Conservation (phyloP, 2,329 filamentous ascomycete genomes). For the Nemania abortiva region DNA sequence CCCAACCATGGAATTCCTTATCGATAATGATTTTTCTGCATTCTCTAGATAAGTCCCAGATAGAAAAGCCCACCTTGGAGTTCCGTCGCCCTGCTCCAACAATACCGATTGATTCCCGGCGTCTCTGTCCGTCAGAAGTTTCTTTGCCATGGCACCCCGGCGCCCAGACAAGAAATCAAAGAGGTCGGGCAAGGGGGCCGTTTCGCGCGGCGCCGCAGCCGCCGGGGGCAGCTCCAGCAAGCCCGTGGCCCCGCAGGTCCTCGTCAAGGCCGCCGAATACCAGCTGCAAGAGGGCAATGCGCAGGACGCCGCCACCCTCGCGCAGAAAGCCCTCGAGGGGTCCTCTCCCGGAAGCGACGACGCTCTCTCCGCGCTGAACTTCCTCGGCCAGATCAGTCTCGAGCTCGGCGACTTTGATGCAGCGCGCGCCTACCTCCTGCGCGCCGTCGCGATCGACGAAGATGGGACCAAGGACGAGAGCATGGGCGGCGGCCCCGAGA, state of each 20-base stretch:
- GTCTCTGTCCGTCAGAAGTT: slow-evolving; percentile 23
- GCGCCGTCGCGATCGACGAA: slow-evolving; percentile 80
- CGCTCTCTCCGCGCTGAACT: slow-evolving; percentile 75
- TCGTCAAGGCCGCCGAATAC: slow-evolving; percentile 51
- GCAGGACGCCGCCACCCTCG: slow-evolving; percentile 48
- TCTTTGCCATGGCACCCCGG: slow-evolving; percentile 49
- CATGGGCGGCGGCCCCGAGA: slow-evolving; percentile 86
- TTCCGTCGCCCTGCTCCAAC: neutral
- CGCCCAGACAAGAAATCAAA: slow-evolving; percentile 52
- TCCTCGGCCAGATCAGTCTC: slow-evolving; percentile 84
- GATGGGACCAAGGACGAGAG: slow-evolving; percentile 78
- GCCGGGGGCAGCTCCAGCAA: slow-evolving; percentile 39
- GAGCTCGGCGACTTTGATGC: slow-evolving; percentile 84
- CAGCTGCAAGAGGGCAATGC: slow-evolving; percentile 51
- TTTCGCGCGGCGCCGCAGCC: slow-evolving; percentile 43
- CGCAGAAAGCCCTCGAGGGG: slow-evolving; percentile 49
- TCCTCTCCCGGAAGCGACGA: slow-evolving; percentile 56
- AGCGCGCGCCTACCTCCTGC: slow-evolving; percentile 78
- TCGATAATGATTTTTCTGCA: slow-evolving; percentile 46
- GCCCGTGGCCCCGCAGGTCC: slow-evolving; percentile 48
- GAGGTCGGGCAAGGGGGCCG: slow-evolving; percentile 46
- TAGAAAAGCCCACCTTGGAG: slow-evolving; percentile 16
- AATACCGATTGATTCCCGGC: slow-evolving; percentile 18
- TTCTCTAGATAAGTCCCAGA: neutral
- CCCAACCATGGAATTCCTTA: neutral